Evolutionary conservation across 2,329 filamentous ascomycete genomes (phyloP).

Genomic region (Colletotrichum eleusines): DNA sequence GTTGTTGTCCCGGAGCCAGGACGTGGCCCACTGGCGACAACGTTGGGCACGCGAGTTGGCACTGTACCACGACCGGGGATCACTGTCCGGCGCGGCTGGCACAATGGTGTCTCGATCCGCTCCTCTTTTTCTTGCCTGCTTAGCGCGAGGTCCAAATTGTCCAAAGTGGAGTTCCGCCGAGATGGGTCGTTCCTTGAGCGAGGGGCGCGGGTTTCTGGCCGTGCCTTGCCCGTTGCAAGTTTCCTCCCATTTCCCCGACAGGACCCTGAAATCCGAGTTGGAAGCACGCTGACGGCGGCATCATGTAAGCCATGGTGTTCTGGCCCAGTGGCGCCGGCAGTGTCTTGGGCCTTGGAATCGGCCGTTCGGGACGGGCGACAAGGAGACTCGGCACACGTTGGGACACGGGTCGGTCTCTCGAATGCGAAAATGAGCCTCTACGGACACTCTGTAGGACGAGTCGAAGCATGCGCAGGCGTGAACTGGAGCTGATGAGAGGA

Average conservation of each 20-base stretch:
- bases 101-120: conserved; percentile 26
- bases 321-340: conserved; percentile 20
- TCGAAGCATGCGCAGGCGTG: background rate
- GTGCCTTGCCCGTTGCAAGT: conserved; percentile 38
- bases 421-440: background rate
- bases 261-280: conserved; percentile 38
- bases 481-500: background rate
- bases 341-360: background rate
- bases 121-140: conserved; percentile 28
- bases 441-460: background rate
- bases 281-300: conserved; percentile 26
- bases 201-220: conserved; percentile 31
- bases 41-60: conserved; percentile 36
- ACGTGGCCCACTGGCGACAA: conserved; percentile 31
- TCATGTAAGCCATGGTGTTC: conserved; percentile 26
- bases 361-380: background rate
- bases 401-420: background rate
- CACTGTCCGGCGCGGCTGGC: conserved; percentile 24
- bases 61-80: conserved; percentile 30
- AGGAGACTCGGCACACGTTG: background rate
- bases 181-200: conserved; percentile 28
- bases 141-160: conserved; percentile 28
- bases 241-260: conserved; percentile 36
- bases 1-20: conserved; percentile 17
- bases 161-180: conserved; percentile 37